Conservation (phyloP, 805 yeast genomes). For the Ogataea parapolymorpha region DNA sequence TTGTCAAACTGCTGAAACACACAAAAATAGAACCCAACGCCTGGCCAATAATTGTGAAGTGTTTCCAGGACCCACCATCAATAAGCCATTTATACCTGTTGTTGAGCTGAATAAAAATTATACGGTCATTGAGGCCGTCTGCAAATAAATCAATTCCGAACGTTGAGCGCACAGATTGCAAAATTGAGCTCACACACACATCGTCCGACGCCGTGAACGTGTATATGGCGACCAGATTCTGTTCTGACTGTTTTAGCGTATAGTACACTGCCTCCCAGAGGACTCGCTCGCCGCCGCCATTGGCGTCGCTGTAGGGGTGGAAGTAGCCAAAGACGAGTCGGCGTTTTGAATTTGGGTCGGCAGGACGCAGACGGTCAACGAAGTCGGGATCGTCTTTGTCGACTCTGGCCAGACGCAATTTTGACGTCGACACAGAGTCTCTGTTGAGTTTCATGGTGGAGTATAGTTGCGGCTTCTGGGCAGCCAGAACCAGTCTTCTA, state of each 20-base stretch:
- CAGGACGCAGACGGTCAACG: constrained; percentile 25
- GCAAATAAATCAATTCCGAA: constrained; percentile 30
- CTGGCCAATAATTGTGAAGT: constrained; percentile 82
- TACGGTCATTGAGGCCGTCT: constrained; percentile 23
- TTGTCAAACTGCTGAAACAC: constrained; percentile 64
- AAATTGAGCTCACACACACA: constrained; percentile 24
- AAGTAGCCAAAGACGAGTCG: constrained; percentile 71
- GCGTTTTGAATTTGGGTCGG: constrained; percentile 37
- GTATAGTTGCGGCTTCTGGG: constrained; percentile 30
- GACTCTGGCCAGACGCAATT: constrained; percentile 27
- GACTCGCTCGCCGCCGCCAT: constrained; percentile 98
- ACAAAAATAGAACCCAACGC: constrained; percentile 74
- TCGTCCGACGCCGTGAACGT: constrained; percentile 30
- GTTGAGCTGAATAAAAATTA: constrained; percentile 31
- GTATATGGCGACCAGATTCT: constrained; percentile 65
- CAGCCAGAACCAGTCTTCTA: constrained; percentile 32
- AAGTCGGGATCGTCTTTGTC: constrained; percentile 25
- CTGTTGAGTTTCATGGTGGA: constrained; percentile 34
- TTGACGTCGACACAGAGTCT: constrained; percentile 13
- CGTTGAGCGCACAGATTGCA: constrained; percentile 22
- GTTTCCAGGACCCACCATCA: constrained; percentile 70
- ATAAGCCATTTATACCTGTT: constrained; percentile 48
- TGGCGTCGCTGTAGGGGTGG: constrained; percentile 94
- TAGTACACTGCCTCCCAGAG: constrained; percentile 88
- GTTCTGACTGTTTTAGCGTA: constrained; percentile 49